Base-by-base conservation (phyloP, 2,329 filamentous ascomycete genomes). In the Xylaria sp. region DNA sequence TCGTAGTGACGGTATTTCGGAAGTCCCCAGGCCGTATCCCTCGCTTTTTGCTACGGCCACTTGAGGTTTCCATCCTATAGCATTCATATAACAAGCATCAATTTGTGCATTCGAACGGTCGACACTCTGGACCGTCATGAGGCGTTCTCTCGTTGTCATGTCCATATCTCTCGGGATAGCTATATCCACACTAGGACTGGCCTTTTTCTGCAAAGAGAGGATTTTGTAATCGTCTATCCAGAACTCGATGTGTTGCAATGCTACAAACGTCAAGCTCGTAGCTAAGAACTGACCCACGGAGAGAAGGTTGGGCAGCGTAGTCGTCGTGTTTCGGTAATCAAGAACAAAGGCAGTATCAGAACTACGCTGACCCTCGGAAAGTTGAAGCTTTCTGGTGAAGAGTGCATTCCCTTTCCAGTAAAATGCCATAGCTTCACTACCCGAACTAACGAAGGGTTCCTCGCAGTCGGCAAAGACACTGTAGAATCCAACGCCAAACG, bases 321-420 rank as follows among this genome's bases (percentile, higher is more conserved):
- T 95, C 0, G 92, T 94, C 34, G 88, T 88, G 78, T 97, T 98
- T 76, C 96, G 88, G 80, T 98, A 98, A 77, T 98, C 94, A 55
- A 99, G 86, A 55, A 98, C 90, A 78, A 99, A 99, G n/a, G 91
- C 92, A 1, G 97, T 99, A 74, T 95, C 88, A 36, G 84, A 84
- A 64, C 85, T 91, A 17, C 85, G 82, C 75, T 93, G 86, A 27
- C 88, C 88, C 54, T 88, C 84, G 1, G 92, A 89, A 7, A 98
- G 82, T 72, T 90, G 89, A 24, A 96, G 86, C 73, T 93, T 93
- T 75, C 94, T 92, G 27, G 97, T 99, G 79, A 97, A 98, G 1
- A 99, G 86, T 4, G 93, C 93, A 79, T 98, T 98, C n/a, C 92
- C 94, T 80, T 98, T 98, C 97, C 96, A 99, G 83, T 98, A 99